These are phyloP conservation scores for Leptographium procerum DNA, from an alignment of 2,329 filamentous ascomycete genomes.

Conservation along the genomic window DNA sequence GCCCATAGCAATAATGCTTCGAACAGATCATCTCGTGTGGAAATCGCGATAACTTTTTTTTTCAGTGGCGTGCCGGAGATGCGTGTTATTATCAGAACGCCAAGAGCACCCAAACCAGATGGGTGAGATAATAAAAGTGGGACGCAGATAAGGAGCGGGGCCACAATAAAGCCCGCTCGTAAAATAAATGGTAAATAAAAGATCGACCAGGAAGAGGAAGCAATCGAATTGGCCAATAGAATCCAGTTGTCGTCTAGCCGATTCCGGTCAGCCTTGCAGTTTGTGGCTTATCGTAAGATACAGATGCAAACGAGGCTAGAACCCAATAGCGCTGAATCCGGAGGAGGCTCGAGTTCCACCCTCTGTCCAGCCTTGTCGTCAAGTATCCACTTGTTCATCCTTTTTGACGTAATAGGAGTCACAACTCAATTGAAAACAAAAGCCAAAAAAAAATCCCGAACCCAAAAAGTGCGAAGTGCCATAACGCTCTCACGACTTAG, in stretches of 20 bases:
- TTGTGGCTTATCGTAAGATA: not conserved
- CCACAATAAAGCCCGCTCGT: not conserved
- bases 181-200: not conserved
- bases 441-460: too few relatives aligned
- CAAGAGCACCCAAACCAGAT: not conserved
- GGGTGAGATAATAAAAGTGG: not conserved
- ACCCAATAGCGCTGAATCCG: not conserved
- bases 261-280: not conserved
- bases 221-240: not conserved
- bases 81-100: constrained; percentile 2
- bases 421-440: too few relatives aligned
- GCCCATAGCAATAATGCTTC: not conserved
- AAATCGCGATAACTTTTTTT: not conserved
- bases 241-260: not conserved
- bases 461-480: too few relatives aligned
- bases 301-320: not conserved
- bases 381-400: not conserved
- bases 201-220: not conserved
- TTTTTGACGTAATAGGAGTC: not conserved
- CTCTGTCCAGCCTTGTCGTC: not conserved
- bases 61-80: not conserved
- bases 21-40: not conserved
- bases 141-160: not conserved
- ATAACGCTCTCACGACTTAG: too few relatives aligned
- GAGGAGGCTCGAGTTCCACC: not conserved